These are phyloP conservation scores for Blechomonas ayalai DNA, from an alignment of 208 protist species.

Conservation along the genomic window DNA sequence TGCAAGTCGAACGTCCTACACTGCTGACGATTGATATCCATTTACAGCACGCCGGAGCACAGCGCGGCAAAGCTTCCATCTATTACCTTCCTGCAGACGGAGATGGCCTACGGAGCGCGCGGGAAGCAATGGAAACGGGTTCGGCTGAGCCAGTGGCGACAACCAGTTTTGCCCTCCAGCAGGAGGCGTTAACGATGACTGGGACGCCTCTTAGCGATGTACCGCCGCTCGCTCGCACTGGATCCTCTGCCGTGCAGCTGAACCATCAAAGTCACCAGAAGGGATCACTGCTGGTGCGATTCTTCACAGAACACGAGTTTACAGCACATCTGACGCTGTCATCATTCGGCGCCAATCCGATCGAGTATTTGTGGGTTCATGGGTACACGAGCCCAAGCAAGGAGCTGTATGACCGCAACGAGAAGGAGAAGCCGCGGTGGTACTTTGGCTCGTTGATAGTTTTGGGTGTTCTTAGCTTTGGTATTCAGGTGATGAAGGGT, in stretches of 20 bases:
- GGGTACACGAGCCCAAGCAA: constrained; percentile 42
- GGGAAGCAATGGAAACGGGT: constrained; percentile 27
- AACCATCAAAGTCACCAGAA: neutral
- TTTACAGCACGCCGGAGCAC: constrained; percentile 28
- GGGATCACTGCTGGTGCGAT: constrained; percentile 12
- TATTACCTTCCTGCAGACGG: constrained; percentile 39
- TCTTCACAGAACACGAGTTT: constrained; percentile 71
- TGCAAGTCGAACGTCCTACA: constrained; percentile 29
- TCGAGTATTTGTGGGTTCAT: constrained; percentile 55
- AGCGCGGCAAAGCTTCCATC: constrained; percentile 18
- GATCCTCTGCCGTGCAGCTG: constrained; percentile 1
- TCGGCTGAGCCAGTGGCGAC: constrained; percentile 13
- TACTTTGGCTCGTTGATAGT: constrained; percentile 22
- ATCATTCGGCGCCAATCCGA: constrained; percentile 3
- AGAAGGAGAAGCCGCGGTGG: constrained; percentile 18
- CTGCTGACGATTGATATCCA: constrained; percentile 47
- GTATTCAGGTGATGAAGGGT: constrained; percentile 35
- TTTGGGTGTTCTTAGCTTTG: constrained; percentile 18
- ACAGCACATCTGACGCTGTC: constrained; percentile 18
- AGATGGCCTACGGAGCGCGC: constrained; percentile 18
- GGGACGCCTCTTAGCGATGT: constrained; percentile 30
- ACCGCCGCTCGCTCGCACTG: constrained; percentile 15
- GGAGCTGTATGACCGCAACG: constrained; percentile 19
- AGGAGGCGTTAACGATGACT: constrained; percentile 10
- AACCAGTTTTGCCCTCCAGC: constrained; percentile 29